phyloP scores from a whole-genome alignment of 352 stramenopile genomes.

The Phytophthora melonis region DNA sequence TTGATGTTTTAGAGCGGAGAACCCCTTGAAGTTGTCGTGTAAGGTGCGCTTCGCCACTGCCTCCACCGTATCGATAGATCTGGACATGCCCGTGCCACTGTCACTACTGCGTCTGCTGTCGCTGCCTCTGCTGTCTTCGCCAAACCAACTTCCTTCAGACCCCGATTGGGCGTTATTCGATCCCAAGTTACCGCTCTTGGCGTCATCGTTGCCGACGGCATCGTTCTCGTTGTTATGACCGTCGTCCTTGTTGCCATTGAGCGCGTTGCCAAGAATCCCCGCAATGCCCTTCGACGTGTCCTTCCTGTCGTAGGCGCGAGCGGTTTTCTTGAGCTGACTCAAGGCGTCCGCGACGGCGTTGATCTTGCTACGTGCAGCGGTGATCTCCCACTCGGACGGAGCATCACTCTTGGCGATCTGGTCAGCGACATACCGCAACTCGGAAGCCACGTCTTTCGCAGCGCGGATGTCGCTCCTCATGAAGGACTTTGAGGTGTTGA shows the following conservation, averaged over 20 bases:
- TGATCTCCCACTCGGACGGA: slow-evolving; percentile 29
- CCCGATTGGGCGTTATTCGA: slow-evolving; percentile 7
- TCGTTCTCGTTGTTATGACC: not conserved
- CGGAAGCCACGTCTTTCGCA: slow-evolving; percentile 28
- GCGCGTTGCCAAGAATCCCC: not conserved
- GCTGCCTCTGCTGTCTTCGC: slow-evolving; percentile 12
- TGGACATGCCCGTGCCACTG: not conserved
- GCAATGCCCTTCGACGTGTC: slow-evolving; percentile 5
- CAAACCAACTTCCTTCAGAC: slow-evolving; percentile 22
- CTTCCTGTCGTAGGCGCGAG: slow-evolving; percentile 31
- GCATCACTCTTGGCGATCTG: slow-evolving; percentile 27
- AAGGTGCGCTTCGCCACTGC: slow-evolving; percentile 25
- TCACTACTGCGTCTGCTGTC: slow-evolving; percentile 2
- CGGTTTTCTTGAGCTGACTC: slow-evolving; percentile 22
- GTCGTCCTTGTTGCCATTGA: not conserved
- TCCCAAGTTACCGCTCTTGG: not conserved
- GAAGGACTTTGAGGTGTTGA: slow-evolving; percentile 35
- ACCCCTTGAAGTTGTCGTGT: slow-evolving; percentile 28
- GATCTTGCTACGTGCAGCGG: slow-evolving; percentile 23
- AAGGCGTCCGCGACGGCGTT: slow-evolving; percentile 16
- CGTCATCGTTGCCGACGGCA: not conserved
- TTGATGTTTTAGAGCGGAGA: slow-evolving; percentile 32
- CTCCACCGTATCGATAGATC: slow-evolving; percentile 25
- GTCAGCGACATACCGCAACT: slow-evolving; percentile 26
- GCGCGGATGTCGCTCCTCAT: slow-evolving; percentile 31